Conservation (phyloP, 2,329 filamentous ascomycete genomes). For the Penicillium sp. region DNA sequence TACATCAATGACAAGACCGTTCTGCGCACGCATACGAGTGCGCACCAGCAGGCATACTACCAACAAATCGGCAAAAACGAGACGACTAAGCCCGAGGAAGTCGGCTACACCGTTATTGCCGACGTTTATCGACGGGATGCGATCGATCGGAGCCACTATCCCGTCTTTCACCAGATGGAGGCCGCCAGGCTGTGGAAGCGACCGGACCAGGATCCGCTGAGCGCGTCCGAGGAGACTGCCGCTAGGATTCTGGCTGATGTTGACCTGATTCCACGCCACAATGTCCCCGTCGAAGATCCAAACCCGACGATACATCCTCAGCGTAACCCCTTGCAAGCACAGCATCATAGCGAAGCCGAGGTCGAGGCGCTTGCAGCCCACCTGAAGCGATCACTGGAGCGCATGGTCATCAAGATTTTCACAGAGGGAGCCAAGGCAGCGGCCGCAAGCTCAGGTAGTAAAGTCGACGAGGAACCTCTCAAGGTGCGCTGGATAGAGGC, state of each 20-base stretch:
- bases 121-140: slow-evolving; percentile 96
- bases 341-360: slow-evolving; percentile 66
- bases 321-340: slow-evolving; percentile 73
- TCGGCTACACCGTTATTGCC: slow-evolving; percentile 83
- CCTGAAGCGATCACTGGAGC: slow-evolving; percentile 81
- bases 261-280: slow-evolving; percentile 63
- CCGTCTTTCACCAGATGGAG: slow-evolving; percentile 98
- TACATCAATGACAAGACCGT: slow-evolving; percentile 83
- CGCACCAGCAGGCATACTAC: slow-evolving; percentile 84
- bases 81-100: slow-evolving; percentile 32
- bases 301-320: slow-evolving; percentile 71
- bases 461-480: slow-evolving; percentile 62
- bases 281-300: slow-evolving; percentile 73
- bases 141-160: slow-evolving; percentile 91
- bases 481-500: slow-evolving; percentile 92
- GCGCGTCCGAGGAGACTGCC: slow-evolving; percentile 43
- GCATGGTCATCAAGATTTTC: slow-evolving; percentile 87
- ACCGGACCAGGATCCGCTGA: slow-evolving; percentile 28
- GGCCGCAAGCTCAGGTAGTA: slow-evolving; percentile 43
- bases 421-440: slow-evolving; percentile 65
- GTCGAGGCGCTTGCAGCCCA: slow-evolving; percentile 77
- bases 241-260: slow-evolving; percentile 64
- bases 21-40: slow-evolving; percentile 87
- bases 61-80: slow-evolving; percentile 51
- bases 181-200: slow-evolving; percentile 86